A percentile compares a stretch with the other conserved stretches of the same genome.
These are phyloP conservation scores for Trypanosoma cruzi DNA, from an alignment of 208 protist genomes.

Conservation along the genomic window DNA sequence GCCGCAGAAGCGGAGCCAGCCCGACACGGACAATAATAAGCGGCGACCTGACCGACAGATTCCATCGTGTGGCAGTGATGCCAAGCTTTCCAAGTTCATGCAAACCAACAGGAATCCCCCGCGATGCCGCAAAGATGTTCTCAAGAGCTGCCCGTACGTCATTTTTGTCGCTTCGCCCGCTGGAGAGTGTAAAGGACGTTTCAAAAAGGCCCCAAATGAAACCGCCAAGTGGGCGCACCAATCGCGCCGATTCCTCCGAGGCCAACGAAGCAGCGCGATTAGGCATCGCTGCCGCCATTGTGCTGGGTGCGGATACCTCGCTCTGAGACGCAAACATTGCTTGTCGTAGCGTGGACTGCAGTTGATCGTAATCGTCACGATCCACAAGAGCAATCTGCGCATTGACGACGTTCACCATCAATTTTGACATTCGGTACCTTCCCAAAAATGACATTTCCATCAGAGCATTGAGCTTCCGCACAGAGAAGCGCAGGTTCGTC, in stretches of 20 bases:
- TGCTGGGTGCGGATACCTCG: constrained; percentile 28
- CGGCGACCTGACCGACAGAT: constrained; percentile 58
- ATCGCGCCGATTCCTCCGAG: background rate
- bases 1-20: constrained; percentile 52
- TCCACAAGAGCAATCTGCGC: constrained; percentile 84
- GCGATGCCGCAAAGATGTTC: constrained; percentile 3
- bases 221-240: constrained; percentile 51
- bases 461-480: constrained; percentile 53
- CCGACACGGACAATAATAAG: constrained; percentile 77
- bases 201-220: constrained; percentile 87
- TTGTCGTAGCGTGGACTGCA: constrained; percentile 8
- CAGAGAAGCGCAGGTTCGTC: constrained; percentile 80
- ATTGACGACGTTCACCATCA: constrained; percentile 61
- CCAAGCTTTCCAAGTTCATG: constrained; percentile 46
- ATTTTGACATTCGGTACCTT: constrained; percentile 34
- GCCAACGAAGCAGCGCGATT: background rate
- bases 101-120: background rate
- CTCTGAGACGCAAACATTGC: constrained; percentile 10
- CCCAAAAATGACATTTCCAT: constrained; percentile 38
- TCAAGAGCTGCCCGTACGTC: constrained; percentile 34
- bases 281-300: constrained; percentile 5
- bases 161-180: constrained; percentile 53
- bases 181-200: constrained; percentile 72
- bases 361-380: constrained; percentile 83
- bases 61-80: constrained; percentile 66